These are phyloP conservation scores for Malus fusca DNA, from an alignment of 306 rosid genomes.

Conservation along the genomic window DNA sequence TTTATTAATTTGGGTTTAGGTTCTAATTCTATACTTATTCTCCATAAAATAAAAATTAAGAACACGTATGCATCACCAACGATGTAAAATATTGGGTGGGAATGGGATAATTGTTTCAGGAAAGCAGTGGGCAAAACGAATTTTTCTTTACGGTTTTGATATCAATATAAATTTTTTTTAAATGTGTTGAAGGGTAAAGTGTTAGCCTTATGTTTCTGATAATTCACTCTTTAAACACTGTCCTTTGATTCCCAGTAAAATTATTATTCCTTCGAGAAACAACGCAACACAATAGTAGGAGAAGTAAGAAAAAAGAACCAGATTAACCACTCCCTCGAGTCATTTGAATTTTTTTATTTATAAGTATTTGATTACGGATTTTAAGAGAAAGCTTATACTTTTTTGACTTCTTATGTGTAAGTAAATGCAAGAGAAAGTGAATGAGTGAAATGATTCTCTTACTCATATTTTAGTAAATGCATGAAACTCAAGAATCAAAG, in stretches of 20 bases:
- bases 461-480: too few relatives aligned
- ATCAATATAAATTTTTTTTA: not conserved
- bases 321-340: too few relatives aligned
- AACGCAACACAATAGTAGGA: not conserved
- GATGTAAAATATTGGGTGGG: constrained; percentile 20
- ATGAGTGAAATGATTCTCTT: too few relatives aligned
- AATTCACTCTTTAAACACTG: not conserved
- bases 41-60: not conserved
- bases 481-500: too few relatives aligned
- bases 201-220: not conserved
- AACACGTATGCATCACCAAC: constrained; percentile 12
- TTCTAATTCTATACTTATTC: constrained; percentile 9
- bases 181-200: constrained; percentile 1
- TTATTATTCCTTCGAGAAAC: not conserved
- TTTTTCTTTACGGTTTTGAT: constrained; percentile 23
- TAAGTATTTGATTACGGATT: too few relatives aligned
- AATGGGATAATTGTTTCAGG: constrained; percentile 17
- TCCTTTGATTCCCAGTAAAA: not conserved
- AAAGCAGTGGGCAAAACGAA: constrained; percentile 46
- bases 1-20: constrained; percentile 7
- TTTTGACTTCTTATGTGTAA: too few relatives aligned
- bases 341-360: too few relatives aligned
- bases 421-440: too few relatives aligned
- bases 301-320: too few relatives aligned
- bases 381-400: fast-evolving